Base-by-base conservation (phyloP, 1,284 basidiomycete species). In the Fomitiporia mediterranea region DNA sequence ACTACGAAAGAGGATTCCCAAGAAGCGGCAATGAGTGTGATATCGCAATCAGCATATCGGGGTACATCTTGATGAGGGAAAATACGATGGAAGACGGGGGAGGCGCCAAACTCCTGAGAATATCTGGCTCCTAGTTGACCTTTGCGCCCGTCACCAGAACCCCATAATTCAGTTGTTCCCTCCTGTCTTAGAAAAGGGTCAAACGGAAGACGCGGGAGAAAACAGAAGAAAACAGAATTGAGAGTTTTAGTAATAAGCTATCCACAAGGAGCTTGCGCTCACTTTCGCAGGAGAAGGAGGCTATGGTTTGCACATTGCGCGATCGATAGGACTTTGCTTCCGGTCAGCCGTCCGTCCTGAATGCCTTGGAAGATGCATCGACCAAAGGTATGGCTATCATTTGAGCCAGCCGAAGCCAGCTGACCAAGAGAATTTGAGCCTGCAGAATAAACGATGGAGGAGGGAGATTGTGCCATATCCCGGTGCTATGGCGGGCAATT, bases 1-100 rank as follows among this genome's bases (percentile, higher is more conserved):
- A 82, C 84, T 38, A 91, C 71, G 66, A 88, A 92, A 49, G 82
- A 84, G 5, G 91, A 91, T 67, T 94, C 89, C 91, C 92, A 95
- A 25, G 82, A 79, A 1, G 85, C 80, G 4, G 82, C 82, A 39
- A 93, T 69, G 11, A 70, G 56, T 49, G 72, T 74, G 44, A 72
- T 67, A 15, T 63, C 57, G 63, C 78, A 78, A 3, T 64, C 72
- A 5, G 60, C 56, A 4, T 77, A 62, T 2, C 66, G 69, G 8
- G 67, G 55, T 37, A 65, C 61, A 11, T 68, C 63, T 9, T 76
- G 58, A 3, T 69, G 64, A 4, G 83, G 64, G 43, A 72, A 62
- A 42, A 89, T 69, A 9, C 66, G 75, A 51, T 66, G 67, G 65
- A 89, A 86, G n/a, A 75, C 56, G 4, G 72, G 62, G 5, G 68